A percentile compares a stretch with the other conserved stretches of the same genome.
Conservation (phyloP, 2,329 filamentous ascomycete species). For the Biscogniauxia mediterranea region DNA sequence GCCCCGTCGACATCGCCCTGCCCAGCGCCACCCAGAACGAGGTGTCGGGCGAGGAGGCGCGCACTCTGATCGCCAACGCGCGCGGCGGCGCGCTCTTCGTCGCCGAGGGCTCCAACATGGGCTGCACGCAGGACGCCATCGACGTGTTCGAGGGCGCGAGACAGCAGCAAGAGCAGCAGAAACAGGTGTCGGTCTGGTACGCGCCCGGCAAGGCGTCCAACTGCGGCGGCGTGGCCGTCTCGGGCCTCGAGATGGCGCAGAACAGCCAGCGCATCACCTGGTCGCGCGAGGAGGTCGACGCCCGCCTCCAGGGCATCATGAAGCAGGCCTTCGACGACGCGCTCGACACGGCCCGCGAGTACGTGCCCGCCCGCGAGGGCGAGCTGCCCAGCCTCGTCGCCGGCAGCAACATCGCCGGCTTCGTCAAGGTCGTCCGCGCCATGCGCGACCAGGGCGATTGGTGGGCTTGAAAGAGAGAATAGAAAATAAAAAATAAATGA, state of each 20-base stretch:
- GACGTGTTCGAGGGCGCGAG: constrained; percentile 80
- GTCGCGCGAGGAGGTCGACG: constrained; percentile 87
- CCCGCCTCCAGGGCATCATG: constrained; percentile 92
- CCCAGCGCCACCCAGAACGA: constrained; percentile 98
- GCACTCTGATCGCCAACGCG: constrained; percentile 63
- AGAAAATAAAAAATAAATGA: no score
- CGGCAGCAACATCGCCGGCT: constrained; percentile 95
- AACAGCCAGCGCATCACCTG: constrained; percentile 84
- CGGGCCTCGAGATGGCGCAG: constrained; percentile 98
- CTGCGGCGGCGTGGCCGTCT: constrained; percentile 95
- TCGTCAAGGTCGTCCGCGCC: constrained; percentile 90
- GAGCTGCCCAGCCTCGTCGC: constrained; percentile 88
- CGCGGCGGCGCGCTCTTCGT: constrained; percentile 71
- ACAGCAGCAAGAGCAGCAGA: constrained; percentile 67
- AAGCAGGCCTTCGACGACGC: constrained; percentile 88
- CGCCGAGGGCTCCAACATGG: constrained; percentile 98
- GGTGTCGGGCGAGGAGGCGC: constrained; percentile 86
- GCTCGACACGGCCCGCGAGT: constrained; percentile 84
- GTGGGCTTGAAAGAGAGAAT: constrained; percentile 49
- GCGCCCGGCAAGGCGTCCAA: constrained; percentile 96
- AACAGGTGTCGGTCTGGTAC: constrained; percentile 97
- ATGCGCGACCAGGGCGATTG: constrained; percentile 98
- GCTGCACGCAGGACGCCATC: constrained; percentile 93
- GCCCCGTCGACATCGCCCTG: constrained; percentile 85
- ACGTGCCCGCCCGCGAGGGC: constrained; percentile 68